Conservation (phyloP, 2,329 filamentous ascomycete genomes). For the Cercospora nicotianae region DNA sequence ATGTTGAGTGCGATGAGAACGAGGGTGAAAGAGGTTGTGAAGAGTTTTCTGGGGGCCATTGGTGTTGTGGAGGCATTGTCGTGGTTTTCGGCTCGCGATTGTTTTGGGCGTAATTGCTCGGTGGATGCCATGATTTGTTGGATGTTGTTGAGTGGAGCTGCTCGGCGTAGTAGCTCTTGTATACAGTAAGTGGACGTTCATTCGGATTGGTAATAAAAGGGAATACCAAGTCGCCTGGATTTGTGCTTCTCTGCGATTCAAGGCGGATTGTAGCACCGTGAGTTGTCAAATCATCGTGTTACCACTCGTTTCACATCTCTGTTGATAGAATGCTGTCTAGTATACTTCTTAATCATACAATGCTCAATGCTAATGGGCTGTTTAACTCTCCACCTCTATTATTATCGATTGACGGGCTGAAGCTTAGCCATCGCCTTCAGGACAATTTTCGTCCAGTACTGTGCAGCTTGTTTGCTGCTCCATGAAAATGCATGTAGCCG, state of each 20-base stretch:
- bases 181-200: not conserved
- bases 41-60: not conserved
- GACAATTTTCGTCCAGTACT: not conserved
- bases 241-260: not conserved
- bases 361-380: not conserved
- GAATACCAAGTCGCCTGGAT: not conserved
- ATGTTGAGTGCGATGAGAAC: not conserved
- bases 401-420: not conserved
- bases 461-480: not conserved
- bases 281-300: conserved; percentile 7
- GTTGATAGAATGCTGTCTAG: not conserved
- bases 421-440: not conserved
- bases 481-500: not conserved
- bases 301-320: not conserved
- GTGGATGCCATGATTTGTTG: not conserved
- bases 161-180: not conserved
- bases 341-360: not conserved
- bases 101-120: not conserved
- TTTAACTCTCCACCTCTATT: not conserved
- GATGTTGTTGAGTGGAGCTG: not conserved
- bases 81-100: not conserved
- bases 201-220: not conserved
- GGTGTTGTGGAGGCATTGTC: not conserved
- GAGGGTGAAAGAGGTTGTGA: not conserved
- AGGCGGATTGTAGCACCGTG: conserved; percentile 1